These are phyloP conservation scores for Chrysosporium queenslandicum DNA, from an alignment of 2,329 filamentous ascomycete species.

Conservation along the genomic window DNA sequence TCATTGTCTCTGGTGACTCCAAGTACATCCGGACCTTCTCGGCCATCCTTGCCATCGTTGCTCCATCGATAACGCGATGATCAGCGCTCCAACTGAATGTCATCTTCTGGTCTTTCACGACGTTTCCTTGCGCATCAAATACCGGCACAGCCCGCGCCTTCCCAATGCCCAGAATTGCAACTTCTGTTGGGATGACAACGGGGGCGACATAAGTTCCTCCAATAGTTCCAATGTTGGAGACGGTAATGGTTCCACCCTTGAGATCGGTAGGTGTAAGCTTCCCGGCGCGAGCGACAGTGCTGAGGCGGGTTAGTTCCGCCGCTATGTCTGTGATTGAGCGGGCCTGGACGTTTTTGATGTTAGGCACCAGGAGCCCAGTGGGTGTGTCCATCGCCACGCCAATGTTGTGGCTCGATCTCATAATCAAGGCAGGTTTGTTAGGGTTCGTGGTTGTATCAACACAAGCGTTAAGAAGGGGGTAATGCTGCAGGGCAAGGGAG, in stretches of 20 bases:
- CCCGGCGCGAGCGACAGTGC: slow-evolving; percentile 60
- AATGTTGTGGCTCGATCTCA: slow-evolving; percentile 83
- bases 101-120: slow-evolving; percentile 68
- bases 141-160: slow-evolving; percentile 70
- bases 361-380: slow-evolving; percentile 76
- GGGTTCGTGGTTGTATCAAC: slow-evolving; percentile 54
- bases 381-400: slow-evolving; percentile 94
- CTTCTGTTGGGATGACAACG: slow-evolving; percentile 80
- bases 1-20: slow-evolving; percentile 78
- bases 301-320: slow-evolving; percentile 62
- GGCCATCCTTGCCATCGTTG: slow-evolving; percentile 84
- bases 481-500: slow-evolving; percentile 69
- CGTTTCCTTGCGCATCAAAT: slow-evolving; percentile 50
- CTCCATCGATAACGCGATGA: slow-evolving; percentile 87
- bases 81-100: slow-evolving; percentile 97
- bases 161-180: slow-evolving; percentile 84
- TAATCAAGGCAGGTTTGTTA: slow-evolving; percentile 62
- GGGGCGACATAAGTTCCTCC: slow-evolving; percentile 87
- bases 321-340: slow-evolving; percentile 72
- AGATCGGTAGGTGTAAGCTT: slow-evolving; percentile 68
- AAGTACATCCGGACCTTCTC: slow-evolving; percentile 67
- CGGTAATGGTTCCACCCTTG: slow-evolving; percentile 78
- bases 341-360: slow-evolving; percentile 71
- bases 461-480: slow-evolving; percentile 78
- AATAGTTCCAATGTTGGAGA: slow-evolving; percentile 93